These are phyloP conservation scores for Cinnamomum micranthum DNA, from an alignment of 164 flowering plant genomes.

Conservation along the genomic window DNA sequence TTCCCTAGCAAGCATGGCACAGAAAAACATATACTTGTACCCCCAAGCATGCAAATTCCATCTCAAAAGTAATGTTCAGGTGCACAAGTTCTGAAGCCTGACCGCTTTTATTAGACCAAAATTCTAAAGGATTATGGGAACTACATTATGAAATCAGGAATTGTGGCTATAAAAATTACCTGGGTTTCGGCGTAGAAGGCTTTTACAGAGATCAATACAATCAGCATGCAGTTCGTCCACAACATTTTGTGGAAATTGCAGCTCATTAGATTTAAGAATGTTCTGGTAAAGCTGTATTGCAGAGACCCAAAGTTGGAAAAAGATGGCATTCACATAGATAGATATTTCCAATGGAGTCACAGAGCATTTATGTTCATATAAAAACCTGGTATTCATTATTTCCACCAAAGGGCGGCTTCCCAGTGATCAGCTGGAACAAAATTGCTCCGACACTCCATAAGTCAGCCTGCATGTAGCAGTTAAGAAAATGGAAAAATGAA, in stretches of 20 bases:
- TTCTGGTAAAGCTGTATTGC: conserved; percentile 54
- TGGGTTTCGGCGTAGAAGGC: conserved; percentile 56
- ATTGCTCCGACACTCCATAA: conserved; percentile 74
- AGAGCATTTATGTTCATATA: background rate
- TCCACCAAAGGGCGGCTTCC: conserved; percentile 59
- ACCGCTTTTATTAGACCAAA: background rate
- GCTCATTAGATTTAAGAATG: conserved; percentile 38
- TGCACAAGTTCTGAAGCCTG: too few species aligned
- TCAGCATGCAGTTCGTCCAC: conserved; percentile 42
- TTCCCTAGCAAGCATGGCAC: too few species aligned
- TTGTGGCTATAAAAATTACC: conserved; percentile 21
- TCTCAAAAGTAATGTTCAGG: too few species aligned
- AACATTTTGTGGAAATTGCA: conserved; percentile 45
- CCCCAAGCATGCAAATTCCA: too few species aligned
- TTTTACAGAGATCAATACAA: conserved; percentile 48
- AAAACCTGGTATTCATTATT: conserved; percentile 50
- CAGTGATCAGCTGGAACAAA: conserved; percentile 54
- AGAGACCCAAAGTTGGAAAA: background rate
- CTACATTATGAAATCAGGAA: background rate
- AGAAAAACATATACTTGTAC: too few species aligned
- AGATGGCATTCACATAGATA: background rate
- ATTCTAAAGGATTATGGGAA: background rate
- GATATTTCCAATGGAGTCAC: background rate
- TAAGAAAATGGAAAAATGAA: background rate
- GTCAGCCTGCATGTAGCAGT: conserved; percentile 45